A percentile compares a stretch with the other conserved stretches of the same genome.
These are phyloP conservation scores for Cladosporium sp. DNA, from an alignment of 2,329 filamentous ascomycete species.

Conservation along the genomic window DNA sequence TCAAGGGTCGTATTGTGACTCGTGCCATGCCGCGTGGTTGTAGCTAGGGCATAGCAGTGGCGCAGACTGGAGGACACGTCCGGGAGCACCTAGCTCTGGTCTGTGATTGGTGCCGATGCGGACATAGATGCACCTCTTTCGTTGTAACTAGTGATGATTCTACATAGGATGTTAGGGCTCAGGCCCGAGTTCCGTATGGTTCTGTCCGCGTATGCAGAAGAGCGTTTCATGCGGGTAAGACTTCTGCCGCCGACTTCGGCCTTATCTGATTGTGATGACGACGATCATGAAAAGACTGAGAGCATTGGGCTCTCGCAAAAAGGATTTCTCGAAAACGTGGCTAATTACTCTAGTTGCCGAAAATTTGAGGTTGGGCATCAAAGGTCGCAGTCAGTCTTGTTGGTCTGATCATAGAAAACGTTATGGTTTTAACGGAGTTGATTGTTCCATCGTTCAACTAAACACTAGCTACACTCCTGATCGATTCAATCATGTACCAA, in stretches of 20 bases:
- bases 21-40: not conserved
- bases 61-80: not conserved
- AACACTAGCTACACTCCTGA: not conserved
- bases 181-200: not conserved
- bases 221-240: not conserved
- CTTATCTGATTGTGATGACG: not conserved
- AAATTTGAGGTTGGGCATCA: not conserved
- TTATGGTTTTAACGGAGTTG: not conserved
- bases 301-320: not conserved
- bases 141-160: not conserved
- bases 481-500: not conserved
- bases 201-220: not conserved
- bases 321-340: not conserved
- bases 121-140: not conserved
- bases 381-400: not conserved
- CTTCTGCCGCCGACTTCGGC: conserved; percentile 1
- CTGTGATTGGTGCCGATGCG: not conserved
- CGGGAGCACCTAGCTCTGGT: too few species aligned
- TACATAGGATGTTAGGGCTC: not conserved
- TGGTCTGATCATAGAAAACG: too few species aligned
- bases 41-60: not conserved
- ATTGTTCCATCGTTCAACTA: not conserved
- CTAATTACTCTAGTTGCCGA: not conserved
- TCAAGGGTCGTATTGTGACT: not conserved
- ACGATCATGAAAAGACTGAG: not conserved